These are phyloP conservation scores for Curvularia verruculosa DNA, from an alignment of 2,329 filamentous ascomycete species.

Conservation along the genomic window DNA sequence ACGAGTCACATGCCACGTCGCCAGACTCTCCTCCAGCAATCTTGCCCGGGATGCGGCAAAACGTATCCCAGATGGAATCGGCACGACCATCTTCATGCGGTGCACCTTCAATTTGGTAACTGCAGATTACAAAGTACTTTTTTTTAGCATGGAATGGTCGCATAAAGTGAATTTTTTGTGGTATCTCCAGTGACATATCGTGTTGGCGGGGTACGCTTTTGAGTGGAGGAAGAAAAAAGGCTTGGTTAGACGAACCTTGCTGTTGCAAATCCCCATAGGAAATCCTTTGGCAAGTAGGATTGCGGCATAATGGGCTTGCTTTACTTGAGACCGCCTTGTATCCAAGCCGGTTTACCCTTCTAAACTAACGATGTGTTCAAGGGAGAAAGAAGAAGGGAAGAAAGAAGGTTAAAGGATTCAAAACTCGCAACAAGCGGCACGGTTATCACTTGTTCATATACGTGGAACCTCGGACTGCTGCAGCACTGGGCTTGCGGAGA, in stretches of 20 bases:
- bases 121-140: conserved; percentile 48
- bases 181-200: conserved; percentile 4
- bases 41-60: conserved; percentile 80
- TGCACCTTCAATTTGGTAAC: conserved; percentile 87
- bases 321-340: conserved; percentile 1
- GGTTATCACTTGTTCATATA: conserved; percentile 42
- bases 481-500: conserved; percentile 40
- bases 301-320: conserved; percentile 38
- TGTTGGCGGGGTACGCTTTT: conserved; percentile 30
- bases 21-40: conserved; percentile 79
- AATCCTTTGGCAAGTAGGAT: conserved; percentile 48
- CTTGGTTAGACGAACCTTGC: conserved; percentile 45
- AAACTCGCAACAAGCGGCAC: conserved; percentile 23
- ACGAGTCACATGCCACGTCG: conserved; percentile 82
- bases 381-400: neutral
- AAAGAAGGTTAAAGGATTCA: neutral
- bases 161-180: conserved; percentile 1
- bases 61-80: conserved; percentile 89
- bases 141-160: conserved; percentile 28
- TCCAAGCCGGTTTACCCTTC: conserved; percentile 10
- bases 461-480: conserved; percentile 21
- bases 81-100: conserved; percentile 76
- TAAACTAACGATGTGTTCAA: conserved; percentile 13
- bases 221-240: conserved; percentile 21
- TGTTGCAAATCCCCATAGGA: conserved; percentile 52